Conservation (phyloP, 2,329 filamentous ascomycete species). For the Thelonectria discophora region DNA sequence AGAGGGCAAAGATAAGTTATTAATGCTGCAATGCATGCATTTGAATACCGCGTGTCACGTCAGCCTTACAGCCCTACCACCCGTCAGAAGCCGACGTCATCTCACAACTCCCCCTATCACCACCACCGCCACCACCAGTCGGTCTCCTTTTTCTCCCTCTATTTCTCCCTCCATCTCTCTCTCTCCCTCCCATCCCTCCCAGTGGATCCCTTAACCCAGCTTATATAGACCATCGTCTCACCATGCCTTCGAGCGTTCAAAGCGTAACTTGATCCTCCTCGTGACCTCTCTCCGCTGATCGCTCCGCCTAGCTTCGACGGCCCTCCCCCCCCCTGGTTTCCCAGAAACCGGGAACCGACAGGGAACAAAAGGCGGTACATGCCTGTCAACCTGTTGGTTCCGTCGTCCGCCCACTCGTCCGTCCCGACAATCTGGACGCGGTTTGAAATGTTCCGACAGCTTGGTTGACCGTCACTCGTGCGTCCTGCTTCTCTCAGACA, state of each 20-base stretch:
- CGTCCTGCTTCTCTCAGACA: neutral
- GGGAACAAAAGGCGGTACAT: no score
- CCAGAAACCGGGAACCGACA: neutral
- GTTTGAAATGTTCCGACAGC: neutral
- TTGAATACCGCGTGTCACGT: conserved; percentile 14
- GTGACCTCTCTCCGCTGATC: neutral
- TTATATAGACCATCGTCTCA: neutral
- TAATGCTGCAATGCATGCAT: no score
- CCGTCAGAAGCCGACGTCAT: neutral
- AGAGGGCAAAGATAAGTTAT: no score
- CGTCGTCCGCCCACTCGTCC: no score
- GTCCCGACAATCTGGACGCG: conserved; percentile 12
- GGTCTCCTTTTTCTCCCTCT: no score
- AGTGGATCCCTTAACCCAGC: no score
- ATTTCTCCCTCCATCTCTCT: no score
- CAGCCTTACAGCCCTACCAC: conserved; percentile 43
- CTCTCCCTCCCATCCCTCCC: no score
- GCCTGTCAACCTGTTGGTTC: no score
- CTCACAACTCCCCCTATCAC: neutral
- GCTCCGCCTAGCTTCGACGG: no score
- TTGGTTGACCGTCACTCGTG: neutral
- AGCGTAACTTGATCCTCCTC: neutral
- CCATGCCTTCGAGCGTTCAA: neutral
- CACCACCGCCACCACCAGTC: neutral
- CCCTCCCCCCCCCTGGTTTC: neutral